Base-by-base conservation (phyloP, 1,284 basidiomycete species). In the Malassezia nana region DNA sequence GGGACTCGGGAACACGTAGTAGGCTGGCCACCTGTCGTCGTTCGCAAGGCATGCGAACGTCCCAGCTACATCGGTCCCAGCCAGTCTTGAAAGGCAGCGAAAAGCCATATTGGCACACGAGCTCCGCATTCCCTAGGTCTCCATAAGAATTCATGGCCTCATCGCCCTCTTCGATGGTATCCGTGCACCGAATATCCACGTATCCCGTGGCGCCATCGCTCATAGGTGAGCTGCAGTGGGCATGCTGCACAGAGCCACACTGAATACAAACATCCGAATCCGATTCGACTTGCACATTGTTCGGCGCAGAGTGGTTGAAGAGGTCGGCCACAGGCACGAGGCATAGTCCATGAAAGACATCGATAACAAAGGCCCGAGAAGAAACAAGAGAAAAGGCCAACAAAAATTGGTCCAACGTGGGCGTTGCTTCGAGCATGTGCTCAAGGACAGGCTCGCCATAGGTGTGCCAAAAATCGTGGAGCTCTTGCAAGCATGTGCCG, bases 71-170 rank as follows among this genome's bases (percentile, higher is more conserved):
- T 0, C 68, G 59, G 43, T 72, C 69, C 22, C 57, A 47, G 20
- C 60, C 63, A 9, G 68, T 70, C 32, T 64, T 63, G 4, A 52
- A 58, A n/a, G 65, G 66, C 4, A 67, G 52, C 18, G 54, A 57
- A 32, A 72, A 72, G 6, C 69, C 69, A 46, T 72, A 72, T 3
- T 61, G 58, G 3, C 59, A 60, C 0, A 72, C 53, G 4, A 72
- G 55, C 15, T 59, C 52, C 1, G 66, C 52, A 48, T 71, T 71
- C 31, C 60, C 39, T 8, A 72, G 57, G 1, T 55, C 38, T 3
- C 69, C 69, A 50, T 72, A 72, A 10, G 62, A 61, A 57, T 70
- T 72, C 52, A 59, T 63, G 9, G 57, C 44, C 42, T 71, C 65
- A 1, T 58, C 53, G 5, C 48, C 50, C 2, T 42, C 4, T 0